These are phyloP conservation scores for Psophocarpus tetragonolobus DNA, from an alignment of 306 rosid genomes.

Conservation along the genomic window DNA sequence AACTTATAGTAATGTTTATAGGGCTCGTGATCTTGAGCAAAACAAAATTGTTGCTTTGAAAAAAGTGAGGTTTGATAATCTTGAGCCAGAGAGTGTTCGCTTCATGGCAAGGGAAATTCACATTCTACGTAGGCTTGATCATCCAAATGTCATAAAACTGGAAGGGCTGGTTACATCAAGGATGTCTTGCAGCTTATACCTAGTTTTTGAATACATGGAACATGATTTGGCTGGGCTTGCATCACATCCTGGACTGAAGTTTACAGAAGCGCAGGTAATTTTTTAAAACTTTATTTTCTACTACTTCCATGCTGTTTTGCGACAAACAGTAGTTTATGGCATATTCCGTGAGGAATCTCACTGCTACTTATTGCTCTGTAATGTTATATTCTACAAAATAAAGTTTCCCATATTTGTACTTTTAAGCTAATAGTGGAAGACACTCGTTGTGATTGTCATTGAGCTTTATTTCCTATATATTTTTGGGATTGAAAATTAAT, in stretches of 20 bases:
- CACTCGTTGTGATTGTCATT: neutral
- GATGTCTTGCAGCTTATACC: conserved; percentile 96
- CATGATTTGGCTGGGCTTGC: conserved; percentile 94
- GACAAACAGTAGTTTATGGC: neutral
- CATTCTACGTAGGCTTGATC: conserved; percentile 88
- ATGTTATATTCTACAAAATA: neutral
- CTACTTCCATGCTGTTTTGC: neutral
- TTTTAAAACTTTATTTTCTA: conserved; percentile 10
- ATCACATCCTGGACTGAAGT: conserved; percentile 84
- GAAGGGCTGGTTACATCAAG: conserved; percentile 93
- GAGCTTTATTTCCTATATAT: neutral
- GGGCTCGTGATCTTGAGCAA: conserved; percentile 94
- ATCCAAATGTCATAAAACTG: conserved; percentile 81
- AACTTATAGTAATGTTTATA: conserved; percentile 89
- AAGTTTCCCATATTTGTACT: neutral
- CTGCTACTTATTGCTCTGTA: neutral
- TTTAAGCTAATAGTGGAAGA: conserved; percentile 1
- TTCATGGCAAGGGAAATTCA: conserved; percentile 97
- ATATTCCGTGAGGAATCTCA: neutral
- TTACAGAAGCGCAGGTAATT: conserved; percentile 89
- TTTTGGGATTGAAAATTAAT: neutral
- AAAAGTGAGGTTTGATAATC: conserved; percentile 93
- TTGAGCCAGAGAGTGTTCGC: conserved; percentile 95
- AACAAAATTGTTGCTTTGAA: conserved; percentile 86
- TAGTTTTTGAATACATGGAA: conserved; percentile 95